Base-by-base conservation (phyloP, 1,284 basidiomycete genomes). In the Cryptococcus sp. region DNA sequence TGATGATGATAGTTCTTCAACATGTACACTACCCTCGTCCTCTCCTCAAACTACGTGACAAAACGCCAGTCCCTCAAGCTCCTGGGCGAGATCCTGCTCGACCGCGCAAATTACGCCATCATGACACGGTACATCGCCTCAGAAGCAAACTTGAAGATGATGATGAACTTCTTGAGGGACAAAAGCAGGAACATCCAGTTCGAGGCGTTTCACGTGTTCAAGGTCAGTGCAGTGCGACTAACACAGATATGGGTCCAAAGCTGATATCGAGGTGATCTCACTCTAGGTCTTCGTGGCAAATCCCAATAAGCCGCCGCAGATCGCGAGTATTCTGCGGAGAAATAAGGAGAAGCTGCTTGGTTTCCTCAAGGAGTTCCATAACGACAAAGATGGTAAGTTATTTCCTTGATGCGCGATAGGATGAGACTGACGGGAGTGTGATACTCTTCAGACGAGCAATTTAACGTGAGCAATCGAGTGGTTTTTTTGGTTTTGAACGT, bases 151-250 rank as follows among this genome's bases (percentile, higher is more conserved):
- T 84, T 99, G 61, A 98, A 98, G 86, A 91, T 95, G 86, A 97
- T 99, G 92, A 99, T 99, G 95, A 99, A 99, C 78, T 84, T 99
- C 53, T 82, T 99, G 51, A 85, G 93, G 62, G 93, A 98, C 74
- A 93, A 93, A 83, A 95, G 92, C 83, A 91, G 93, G 83, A 98
- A 99, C 78, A 99, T 99, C 54, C 95, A 99, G 79, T 99, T 98
- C 62, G 95, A 99, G 78, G 95, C 95, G 2, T 99, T 99, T 80
- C 96, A 99, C 71, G 96, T 99, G 38, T 99, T 99, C 86, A 99
- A 99, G 86, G 95, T 94, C 58, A 51, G 81, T 70, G 41, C 41
- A 16, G 19, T 48, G 25, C 22, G 25, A 23, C 7, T 23, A 5
- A 13, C 56, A 13, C 54, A 20, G 23, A 39, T 20, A 40, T 31